Base-by-base conservation (phyloP, 2,329 filamentous ascomycete species). In the Ophiostoma angusticollis region DNA sequence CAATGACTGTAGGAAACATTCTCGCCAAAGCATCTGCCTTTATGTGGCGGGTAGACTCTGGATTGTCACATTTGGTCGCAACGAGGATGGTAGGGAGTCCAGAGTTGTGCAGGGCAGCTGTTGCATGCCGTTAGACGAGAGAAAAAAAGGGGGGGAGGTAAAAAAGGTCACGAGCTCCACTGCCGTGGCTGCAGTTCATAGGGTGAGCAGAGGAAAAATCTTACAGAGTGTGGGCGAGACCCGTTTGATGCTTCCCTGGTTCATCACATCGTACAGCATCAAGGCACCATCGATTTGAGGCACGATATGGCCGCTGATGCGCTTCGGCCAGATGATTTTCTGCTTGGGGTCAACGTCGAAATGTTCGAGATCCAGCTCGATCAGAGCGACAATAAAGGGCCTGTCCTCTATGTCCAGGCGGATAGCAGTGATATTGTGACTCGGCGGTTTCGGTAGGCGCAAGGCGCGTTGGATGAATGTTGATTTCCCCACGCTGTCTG, bases 21-120 rank as follows among this genome's bases (percentile, higher is more conserved):
- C 58, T 59, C 33, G 70, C 63, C 31, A 91, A 69, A 40, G 64
- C 70, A 21, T 75, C 67, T 12, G 80, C 72, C 52, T 89, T 77
- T 40, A 93, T 68, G 54, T 84, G 72, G 52, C 81, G 78, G 43
- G 75, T 65, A 42, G 73, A 70, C 45, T 79, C 73, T 34, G 80
- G 77, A 36, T 77, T 73, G 57, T 95, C 89, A 64, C 84, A 93
- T 67, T 95, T 95, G 58, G 80, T 89, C 40, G 85, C 84, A 37
- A 93, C 83, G 30, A 95, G 71, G 45, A 89, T 70, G 38, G 80
- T 81, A 8, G 87, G 85, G 28, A 93, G 61, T 18, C 71, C 70
- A 14, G 80, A 77, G 50, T 79, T 80, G 42, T 76, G 72, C 37
- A 93, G 67, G 30, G 80, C 78, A 61, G 76, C 86, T 93, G 57